These are phyloP conservation scores for Lecanicillium sp. DNA, from an alignment of 2,329 filamentous ascomycete species.

Conservation along the genomic window DNA sequence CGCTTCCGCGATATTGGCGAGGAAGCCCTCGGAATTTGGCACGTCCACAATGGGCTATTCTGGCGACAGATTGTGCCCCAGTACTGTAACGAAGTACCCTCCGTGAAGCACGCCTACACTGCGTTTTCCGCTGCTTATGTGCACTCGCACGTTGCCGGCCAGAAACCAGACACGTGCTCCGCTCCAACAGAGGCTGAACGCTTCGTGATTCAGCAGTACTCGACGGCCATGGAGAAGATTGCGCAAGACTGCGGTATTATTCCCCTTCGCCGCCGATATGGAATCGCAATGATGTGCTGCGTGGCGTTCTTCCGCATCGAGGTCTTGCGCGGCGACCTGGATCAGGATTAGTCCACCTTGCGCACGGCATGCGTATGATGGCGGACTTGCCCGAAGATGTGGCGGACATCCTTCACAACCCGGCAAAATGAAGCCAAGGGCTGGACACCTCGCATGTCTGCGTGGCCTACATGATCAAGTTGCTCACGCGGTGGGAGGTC, in stretches of 20 bases:
- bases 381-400: constrained; percentile 22
- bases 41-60: constrained; percentile 24
- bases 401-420: constrained; percentile 16
- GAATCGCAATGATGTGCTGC: constrained; percentile 27
- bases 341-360: constrained; percentile 23
- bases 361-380: constrained; percentile 27
- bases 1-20: constrained; percentile 27
- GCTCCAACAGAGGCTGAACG: constrained; percentile 26
- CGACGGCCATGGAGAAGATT: constrained; percentile 29
- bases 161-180: constrained; percentile 14
- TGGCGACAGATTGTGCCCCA: constrained; percentile 27
- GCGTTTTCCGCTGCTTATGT: constrained; percentile 28
- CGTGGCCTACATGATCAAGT: constrained; percentile 19
- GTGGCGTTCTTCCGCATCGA: constrained; percentile 28
- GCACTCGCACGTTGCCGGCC: constrained; percentile 18
- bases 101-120: constrained; percentile 29
- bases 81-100: constrained; percentile 24
- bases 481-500: constrained; percentile 20
- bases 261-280: constrained; percentile 15
- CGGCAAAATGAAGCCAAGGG: constrained; percentile 16
- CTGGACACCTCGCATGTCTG: constrained; percentile 14
- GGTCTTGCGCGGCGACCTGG: constrained; percentile 23
- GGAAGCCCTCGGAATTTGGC: constrained; percentile 24
- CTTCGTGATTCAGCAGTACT: constrained; percentile 35
- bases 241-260: constrained; percentile 10